A percentile compares a stretch with the other conserved stretches of the same genome.
phyloP scores from a whole-genome alignment of 805 yeast genomes.

The Nakazawaea ambrosiae region DNA sequence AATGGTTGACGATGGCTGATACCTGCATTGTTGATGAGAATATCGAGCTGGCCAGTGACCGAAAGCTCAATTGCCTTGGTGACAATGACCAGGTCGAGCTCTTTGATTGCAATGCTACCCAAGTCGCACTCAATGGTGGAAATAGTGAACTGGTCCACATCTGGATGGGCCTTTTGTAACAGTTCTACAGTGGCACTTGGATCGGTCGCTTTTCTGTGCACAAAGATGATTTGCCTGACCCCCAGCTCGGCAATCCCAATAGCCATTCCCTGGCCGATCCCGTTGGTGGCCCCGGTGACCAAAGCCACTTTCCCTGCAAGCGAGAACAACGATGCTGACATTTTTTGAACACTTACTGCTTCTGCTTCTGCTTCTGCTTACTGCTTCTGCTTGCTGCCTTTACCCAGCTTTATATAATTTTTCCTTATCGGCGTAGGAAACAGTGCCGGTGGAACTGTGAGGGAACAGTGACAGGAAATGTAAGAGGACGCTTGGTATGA shows the following conservation, averaged over 20 bases:
- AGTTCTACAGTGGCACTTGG: constrained; percentile 21
- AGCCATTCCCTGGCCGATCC: constrained; percentile 50
- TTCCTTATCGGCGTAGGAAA: not conserved
- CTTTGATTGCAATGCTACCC: constrained; percentile 20
- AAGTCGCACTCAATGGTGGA: constrained; percentile 20
- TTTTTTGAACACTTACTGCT: too few species aligned
- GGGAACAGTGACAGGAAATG: too few species aligned
- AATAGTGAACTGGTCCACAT: constrained; percentile 20
- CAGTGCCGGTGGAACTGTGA: too few species aligned
- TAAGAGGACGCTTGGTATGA: too few species aligned
- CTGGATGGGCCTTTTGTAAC: constrained; percentile 19
- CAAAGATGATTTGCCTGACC: constrained; percentile 29
- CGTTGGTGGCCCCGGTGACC: constrained; percentile 52
- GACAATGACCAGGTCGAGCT: constrained; percentile 23
- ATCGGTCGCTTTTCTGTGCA: constrained; percentile 28
- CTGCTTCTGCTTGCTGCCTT: not conserved
- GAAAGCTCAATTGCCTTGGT: constrained; percentile 23
- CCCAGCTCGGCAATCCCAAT: constrained; percentile 47
- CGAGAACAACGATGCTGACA: constrained; percentile 26
- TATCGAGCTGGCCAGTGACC: constrained; percentile 22
- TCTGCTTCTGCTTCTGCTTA: not conserved
- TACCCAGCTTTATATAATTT: not conserved
- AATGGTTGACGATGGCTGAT: constrained; percentile 25
- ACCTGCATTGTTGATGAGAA: constrained; percentile 29
- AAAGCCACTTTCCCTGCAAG: constrained; percentile 33